phyloP scores from a whole-genome alignment of 257 asterid genomes.

The Solanum chmielewskii region DNA sequence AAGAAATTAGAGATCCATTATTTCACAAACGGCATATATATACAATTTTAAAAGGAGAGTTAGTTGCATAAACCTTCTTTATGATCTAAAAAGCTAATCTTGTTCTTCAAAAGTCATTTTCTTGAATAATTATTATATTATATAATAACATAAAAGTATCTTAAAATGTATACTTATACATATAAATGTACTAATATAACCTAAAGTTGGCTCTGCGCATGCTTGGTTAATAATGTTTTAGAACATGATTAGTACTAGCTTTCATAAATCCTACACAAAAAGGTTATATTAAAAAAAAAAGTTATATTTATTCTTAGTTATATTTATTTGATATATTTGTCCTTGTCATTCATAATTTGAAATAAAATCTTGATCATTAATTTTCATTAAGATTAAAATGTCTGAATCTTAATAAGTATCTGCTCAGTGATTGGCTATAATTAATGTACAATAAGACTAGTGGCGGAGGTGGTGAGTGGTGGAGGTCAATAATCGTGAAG shows the following conservation, averaged over 20 bases:
- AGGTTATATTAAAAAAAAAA: not conserved
- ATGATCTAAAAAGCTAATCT: slow-evolving; percentile 16
- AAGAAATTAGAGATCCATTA: not conserved
- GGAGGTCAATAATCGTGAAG: not conserved
- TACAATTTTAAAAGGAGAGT: not conserved
- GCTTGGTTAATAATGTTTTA: slow-evolving; percentile 12
- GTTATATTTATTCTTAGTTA: too few species aligned
- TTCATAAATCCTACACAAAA: not conserved
- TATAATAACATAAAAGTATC: not conserved
- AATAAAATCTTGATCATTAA: not conserved
- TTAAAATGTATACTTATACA: not conserved
- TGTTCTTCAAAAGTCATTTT: not conserved
- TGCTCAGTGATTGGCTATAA: not conserved
- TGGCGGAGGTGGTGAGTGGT: not conserved
- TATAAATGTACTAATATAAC: not conserved
- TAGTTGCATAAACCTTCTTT: not conserved
- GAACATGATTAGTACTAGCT: not conserved
- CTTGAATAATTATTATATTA: not conserved
- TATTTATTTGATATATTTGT: too few species aligned
- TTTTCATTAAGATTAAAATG: too few species aligned
- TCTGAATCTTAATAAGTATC: too few species aligned
- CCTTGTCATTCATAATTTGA: too few species aligned
- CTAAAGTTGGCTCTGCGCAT: slow-evolving; percentile 12
- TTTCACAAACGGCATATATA: not conserved
- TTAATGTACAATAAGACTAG: not conserved